Conservation (phyloP, 176 grass and related monocot species). For the Musa itinerans region DNA sequence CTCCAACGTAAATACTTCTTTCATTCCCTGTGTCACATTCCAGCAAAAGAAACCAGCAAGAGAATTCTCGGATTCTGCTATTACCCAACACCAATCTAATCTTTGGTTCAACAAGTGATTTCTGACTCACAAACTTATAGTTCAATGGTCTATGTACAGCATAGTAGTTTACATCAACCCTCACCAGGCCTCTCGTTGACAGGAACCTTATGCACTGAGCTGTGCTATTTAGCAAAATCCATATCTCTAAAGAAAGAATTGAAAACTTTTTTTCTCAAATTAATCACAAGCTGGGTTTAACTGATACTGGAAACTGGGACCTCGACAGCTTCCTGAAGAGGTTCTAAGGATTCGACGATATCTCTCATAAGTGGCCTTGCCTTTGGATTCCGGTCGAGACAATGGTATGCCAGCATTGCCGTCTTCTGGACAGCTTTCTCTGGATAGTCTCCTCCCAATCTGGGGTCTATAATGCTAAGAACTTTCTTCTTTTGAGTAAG, state of each 20-base stretch:
- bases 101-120: neutral
- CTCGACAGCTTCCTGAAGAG: constrained; percentile 24
- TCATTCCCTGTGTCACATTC: too few relatives aligned
- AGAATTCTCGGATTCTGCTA: neutral
- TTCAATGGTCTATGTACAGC: neutral
- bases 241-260: neutral
- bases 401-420: constrained; percentile 36
- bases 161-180: neutral
- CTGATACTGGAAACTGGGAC: neutral
- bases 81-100: neutral
- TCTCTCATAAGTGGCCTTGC: constrained; percentile 47
- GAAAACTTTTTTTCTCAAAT: neutral
- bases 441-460: constrained; percentile 27
- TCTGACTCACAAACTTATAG: neutral
- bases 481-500: constrained; percentile 36
- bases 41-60: neutral
- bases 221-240: neutral
- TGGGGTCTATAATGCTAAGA: constrained; percentile 31
- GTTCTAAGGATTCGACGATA: constrained; percentile 38
- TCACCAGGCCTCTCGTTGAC: neutral
- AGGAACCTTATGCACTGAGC: neutral
- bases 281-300: neutral
- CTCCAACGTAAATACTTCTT: too few relatives aligned
- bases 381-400: constrained; percentile 39
- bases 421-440: constrained; percentile 34